These are phyloP conservation scores for Hypoxylon lienhwacheense DNA, from an alignment of 495 filamentous ascomycete genomes.

Conservation along the genomic window DNA sequence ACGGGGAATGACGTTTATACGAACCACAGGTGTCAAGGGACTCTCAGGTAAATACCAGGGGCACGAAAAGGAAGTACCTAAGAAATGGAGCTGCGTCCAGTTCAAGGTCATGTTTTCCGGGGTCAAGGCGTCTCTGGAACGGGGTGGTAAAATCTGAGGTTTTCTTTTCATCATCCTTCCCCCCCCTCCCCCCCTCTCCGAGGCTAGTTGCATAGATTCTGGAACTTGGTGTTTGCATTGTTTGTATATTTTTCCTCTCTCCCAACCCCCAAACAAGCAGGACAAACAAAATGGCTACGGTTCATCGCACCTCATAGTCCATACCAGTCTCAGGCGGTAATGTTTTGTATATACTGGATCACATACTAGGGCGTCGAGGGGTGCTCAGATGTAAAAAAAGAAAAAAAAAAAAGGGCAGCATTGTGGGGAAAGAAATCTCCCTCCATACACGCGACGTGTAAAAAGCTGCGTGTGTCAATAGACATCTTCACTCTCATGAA, in stretches of 20 bases:
- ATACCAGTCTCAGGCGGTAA: neutral
- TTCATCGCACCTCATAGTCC: neutral
- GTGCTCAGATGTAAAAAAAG: neutral
- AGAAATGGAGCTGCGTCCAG: conserved; percentile 3
- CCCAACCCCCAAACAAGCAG: too few species aligned
- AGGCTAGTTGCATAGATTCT: conserved; percentile 18
- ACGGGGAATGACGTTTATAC: conserved; percentile 9
- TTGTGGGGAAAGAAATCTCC: neutral
- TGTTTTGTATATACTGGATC: neutral
- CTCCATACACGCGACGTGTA: neutral
- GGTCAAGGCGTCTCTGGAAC: conserved; percentile 14
- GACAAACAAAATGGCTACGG: too few species aligned
- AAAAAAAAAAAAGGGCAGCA: neutral
- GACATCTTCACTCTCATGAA: conserved; percentile 31
- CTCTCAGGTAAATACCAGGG: conserved; percentile 1
- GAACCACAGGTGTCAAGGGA: neutral
- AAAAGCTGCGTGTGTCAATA: conserved; percentile 12
- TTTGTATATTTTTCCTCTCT: conserved; percentile 2
- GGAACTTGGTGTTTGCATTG: conserved; percentile 15
- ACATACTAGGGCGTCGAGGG: neutral
- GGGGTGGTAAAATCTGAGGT: conserved; percentile 9
- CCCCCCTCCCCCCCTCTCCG: neutral
- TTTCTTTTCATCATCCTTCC: neutral
- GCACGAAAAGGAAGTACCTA: conserved; percentile 3
- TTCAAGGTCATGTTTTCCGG: conserved; percentile 1